Percentiles rank a stretch among this genome's conserved stretches.
Conservation (phyloP, 768 basidiomycete genomes). For the Gelatoporia subvermispora region DNA sequence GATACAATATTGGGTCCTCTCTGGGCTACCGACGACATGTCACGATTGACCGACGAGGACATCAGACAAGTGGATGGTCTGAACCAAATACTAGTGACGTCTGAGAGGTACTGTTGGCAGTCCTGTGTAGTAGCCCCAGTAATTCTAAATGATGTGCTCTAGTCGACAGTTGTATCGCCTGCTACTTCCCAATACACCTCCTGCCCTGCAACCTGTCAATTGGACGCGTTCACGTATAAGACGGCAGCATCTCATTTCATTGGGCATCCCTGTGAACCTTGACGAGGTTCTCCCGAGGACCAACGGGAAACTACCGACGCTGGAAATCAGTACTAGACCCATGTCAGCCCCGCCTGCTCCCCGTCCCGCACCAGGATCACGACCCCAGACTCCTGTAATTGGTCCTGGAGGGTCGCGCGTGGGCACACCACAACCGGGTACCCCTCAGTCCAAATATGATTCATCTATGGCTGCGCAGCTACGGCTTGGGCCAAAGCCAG, state of each 20-base stretch:
- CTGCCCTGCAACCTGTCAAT: constrained; percentile 79
- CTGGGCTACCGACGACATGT: constrained; percentile 51
- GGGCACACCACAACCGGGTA: constrained; percentile 42
- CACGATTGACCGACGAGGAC: constrained; percentile 58
- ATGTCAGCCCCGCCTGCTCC: constrained; percentile 74
- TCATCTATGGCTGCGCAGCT: constrained; percentile 30
- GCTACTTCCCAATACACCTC: constrained; percentile 62
- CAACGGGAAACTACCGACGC: constrained; percentile 65
- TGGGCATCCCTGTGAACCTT: constrained; percentile 92
- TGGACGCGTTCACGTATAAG: constrained; percentile 93
- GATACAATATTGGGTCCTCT: constrained; percentile 61
- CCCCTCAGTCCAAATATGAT: constrained; percentile 38
- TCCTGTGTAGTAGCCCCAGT: constrained; percentile 5
- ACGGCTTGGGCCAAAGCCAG: constrained; percentile 73
- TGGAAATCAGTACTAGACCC: constrained; percentile 80
- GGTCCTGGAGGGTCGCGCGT: constrained; percentile 47
- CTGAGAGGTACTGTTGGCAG: constrained; percentile 56
- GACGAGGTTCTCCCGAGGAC: constrained; percentile 82
- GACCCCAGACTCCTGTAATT: constrained; percentile 28
- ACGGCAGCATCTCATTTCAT: constrained; percentile 82
- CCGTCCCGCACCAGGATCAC: constrained; percentile 34
- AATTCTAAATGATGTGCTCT: constrained; percentile 20
- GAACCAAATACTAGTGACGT: constrained; percentile 69
- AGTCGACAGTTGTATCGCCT: constrained; percentile 79
- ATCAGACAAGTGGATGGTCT: constrained; percentile 80